Conservation (phyloP, 1,139 yeast genomes). For the Kodamaea anthophila region DNA sequence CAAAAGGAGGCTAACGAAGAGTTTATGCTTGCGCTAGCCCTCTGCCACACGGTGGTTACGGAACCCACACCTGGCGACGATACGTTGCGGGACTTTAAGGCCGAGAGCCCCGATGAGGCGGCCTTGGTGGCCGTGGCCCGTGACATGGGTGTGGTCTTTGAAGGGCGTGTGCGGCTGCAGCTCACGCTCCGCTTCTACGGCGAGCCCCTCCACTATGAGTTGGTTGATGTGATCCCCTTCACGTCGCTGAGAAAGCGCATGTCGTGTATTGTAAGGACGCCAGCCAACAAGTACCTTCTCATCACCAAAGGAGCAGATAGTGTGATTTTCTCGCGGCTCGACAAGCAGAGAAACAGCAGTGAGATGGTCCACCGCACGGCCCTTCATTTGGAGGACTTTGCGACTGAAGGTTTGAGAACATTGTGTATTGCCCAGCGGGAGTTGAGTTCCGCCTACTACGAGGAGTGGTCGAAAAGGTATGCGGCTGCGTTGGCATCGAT, state of each 20-base stretch:
- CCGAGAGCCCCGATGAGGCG: constrained; percentile 98
- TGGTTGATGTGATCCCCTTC: constrained; percentile 75
- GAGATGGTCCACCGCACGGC: constrained; percentile 55
- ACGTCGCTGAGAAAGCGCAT: constrained; percentile 85
- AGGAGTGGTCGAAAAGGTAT: constrained; percentile 63
- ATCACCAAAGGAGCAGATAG: constrained; percentile 95
- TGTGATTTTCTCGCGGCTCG: constrained; percentile 71
- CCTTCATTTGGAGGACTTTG: constrained; percentile 81
- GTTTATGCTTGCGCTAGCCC: constrained; percentile 81
- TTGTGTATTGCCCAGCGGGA: constrained; percentile 85
- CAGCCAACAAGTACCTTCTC: constrained; percentile 48
- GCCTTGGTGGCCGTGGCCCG: constrained; percentile 92
- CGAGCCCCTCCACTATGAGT: constrained; percentile 58
- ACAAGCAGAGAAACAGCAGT: constrained; percentile 26
- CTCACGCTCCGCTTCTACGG: constrained; percentile 74
- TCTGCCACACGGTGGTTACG: constrained; percentile 89
- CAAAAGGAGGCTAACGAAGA: constrained; percentile 65
- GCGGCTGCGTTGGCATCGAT: constrained; percentile 70
- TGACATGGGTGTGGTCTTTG: constrained; percentile 82
- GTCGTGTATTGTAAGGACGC: constrained; percentile 47
- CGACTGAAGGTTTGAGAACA: constrained; percentile 95
- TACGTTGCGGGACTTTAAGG: constrained; percentile 56
- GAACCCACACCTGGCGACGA: constrained; percentile 60
- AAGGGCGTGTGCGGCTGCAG: constrained; percentile 68
- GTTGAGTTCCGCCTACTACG: constrained; percentile 53